Evolutionary conservation across 1,139 yeast genomes (phyloP).

Genomic region (Nematodospora anomalae): DNA sequence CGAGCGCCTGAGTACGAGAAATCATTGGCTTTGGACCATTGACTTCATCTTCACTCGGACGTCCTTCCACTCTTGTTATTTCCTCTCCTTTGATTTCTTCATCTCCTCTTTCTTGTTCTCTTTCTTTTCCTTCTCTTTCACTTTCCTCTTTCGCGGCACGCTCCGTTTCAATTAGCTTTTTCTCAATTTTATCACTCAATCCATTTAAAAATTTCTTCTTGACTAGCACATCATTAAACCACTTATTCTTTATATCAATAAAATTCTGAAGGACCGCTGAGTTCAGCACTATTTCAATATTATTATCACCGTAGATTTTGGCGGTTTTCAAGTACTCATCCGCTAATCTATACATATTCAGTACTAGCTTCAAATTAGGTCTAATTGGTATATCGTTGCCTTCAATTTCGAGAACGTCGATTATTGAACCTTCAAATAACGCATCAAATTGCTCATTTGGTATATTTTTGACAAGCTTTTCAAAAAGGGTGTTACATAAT

Average conservation of each 20-base stretch:
- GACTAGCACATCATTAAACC: conserved; percentile 21
- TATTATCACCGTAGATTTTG: conserved; percentile 7
- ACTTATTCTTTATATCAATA: conserved; percentile 26
- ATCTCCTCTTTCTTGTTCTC: not conserved
- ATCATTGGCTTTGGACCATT: not conserved
- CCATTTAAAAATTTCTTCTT: conserved; percentile 2
- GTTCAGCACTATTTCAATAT: conserved; percentile 24
- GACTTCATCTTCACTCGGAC: not conserved
- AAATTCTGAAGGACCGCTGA: conserved; percentile 19
- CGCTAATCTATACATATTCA: conserved; percentile 25
- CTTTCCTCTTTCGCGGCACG: not conserved
- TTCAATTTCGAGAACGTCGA: conserved; percentile 5
- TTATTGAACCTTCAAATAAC: conserved; percentile 10
- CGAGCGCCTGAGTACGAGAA: conserved; percentile 7
- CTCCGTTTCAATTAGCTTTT: not conserved
- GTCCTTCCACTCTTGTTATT: not conserved
- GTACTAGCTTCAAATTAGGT: conserved; percentile 26
- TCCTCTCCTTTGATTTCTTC: conserved; percentile 1
- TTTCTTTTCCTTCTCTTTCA: not conserved
- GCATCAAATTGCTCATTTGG: conserved; percentile 13
- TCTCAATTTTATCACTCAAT: not conserved
- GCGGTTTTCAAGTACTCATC: conserved; percentile 15
- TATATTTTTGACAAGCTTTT: conserved; percentile 5
- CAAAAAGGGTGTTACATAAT: conserved; percentile 1
- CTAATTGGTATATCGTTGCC: conserved; percentile 19